Percentiles rank a stretch among this genome's conserved stretches.
Evolutionary conservation across 192 early-diverging fungal species (phyloP).

Genomic region (Physocladia obscura): DNA sequence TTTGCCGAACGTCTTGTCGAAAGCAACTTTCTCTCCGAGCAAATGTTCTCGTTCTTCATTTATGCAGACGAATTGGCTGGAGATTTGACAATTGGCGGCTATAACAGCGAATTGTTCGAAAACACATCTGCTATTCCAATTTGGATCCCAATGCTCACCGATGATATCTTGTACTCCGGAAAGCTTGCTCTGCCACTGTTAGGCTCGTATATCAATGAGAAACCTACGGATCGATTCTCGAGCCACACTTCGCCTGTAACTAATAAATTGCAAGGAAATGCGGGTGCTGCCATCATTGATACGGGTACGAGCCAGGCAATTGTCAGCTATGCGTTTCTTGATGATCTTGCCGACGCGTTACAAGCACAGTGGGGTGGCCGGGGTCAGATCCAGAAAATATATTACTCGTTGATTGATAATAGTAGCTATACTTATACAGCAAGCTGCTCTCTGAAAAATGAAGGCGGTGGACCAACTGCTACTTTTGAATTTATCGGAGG

Average conservation of each 20-base stretch:
- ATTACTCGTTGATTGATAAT: background rate
- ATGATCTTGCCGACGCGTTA: background rate
- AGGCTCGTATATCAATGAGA: background rate
- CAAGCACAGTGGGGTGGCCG: background rate
- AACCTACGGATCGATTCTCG: background rate
- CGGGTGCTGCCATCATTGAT: constrained; percentile 17
- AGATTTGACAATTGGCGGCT: constrained; percentile 5
- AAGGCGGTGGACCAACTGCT: constrained; percentile 10
- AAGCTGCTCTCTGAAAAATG: background rate
- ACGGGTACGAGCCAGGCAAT: constrained; percentile 12
- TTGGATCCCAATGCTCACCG: constrained; percentile 8
- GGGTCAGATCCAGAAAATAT: background rate
- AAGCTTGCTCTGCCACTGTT: constrained; percentile 4
- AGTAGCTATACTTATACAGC: background rate
- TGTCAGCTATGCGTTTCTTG: background rate
- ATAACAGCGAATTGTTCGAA: background rate
- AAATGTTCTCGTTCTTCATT: background rate
- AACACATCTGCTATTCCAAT: background rate
- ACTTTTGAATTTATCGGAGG: constrained; percentile 12
- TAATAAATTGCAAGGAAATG: background rate
- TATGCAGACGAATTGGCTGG: background rate
- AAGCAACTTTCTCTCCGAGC: background rate
- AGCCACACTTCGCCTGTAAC: background rate
- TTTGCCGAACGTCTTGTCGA: background rate
- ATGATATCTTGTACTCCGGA: background rate